phyloP scores from a whole-genome alignment of 106 monocot species.

The Dendrobium nobile region DNA sequence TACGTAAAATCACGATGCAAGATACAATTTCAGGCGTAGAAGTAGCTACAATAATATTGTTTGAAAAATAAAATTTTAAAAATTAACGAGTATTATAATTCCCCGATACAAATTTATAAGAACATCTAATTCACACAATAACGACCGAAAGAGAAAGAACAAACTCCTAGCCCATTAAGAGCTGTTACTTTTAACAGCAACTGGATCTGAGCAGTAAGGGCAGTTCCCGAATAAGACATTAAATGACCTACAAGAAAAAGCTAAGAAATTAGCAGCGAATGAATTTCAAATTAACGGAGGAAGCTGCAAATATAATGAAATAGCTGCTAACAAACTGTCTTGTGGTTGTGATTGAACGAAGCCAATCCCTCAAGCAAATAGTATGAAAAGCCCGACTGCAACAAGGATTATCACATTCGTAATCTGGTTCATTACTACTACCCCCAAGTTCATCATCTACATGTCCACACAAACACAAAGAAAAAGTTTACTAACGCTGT shows the following conservation, averaged over 20 bases:
- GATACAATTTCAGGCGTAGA: too few relatives aligned
- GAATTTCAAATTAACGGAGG: not conserved
- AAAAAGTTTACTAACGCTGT: not conserved
- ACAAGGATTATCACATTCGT: constrained; percentile 70
- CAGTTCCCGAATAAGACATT: constrained; percentile 69
- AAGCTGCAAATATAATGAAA: not conserved
- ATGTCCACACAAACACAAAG: not conserved
- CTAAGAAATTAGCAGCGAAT: not conserved
- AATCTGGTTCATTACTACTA: constrained; percentile 43
- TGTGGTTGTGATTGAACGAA: constrained; percentile 79
- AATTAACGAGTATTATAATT: too few relatives aligned
- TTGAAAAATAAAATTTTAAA: too few relatives aligned
- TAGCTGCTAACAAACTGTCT: constrained; percentile 56
- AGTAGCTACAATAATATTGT: too few relatives aligned
- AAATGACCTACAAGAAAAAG: constrained; percentile 36
- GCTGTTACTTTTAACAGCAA: constrained; percentile 43
- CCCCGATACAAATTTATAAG: too few relatives aligned
- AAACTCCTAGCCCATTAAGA: too few relatives aligned
- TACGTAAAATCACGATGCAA: too few relatives aligned
- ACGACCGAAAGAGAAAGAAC: too few relatives aligned
- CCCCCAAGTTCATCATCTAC: constrained; percentile 66
- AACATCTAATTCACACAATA: too few relatives aligned
- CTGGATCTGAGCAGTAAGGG: constrained; percentile 60
- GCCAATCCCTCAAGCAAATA: constrained; percentile 85
- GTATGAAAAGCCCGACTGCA: constrained; percentile 72